Percentiles rank a stretch among this genome's conserved stretches.
These are phyloP conservation scores for Echeveria elegans DNA, from an alignment of 164 flowering plant genomes.

Conservation along the genomic window DNA sequence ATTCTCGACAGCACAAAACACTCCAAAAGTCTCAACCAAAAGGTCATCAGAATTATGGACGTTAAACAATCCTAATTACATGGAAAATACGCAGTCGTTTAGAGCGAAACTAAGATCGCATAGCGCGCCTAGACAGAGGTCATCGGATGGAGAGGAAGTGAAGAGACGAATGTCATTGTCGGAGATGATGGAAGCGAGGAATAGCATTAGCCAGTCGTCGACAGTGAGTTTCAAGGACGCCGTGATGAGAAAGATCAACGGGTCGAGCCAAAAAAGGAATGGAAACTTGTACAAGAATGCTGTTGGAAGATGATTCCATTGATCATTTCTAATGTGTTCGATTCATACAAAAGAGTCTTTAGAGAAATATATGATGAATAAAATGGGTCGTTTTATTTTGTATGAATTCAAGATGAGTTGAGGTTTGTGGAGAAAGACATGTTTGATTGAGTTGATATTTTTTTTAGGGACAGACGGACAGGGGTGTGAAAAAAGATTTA, in stretches of 20 bases:
- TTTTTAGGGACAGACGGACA: too few species aligned
- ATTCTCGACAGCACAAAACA: constrained; percentile 12
- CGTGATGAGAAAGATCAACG: constrained; percentile 4
- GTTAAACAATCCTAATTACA: constrained; percentile 7
- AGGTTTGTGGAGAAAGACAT: not conserved
- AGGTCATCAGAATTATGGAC: not conserved
- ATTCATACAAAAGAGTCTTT: not conserved
- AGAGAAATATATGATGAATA: not conserved
- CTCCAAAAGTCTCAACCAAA: not conserved
- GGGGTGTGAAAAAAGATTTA: not conserved
- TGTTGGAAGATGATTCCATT: not conserved
- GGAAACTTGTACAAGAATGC: not conserved
- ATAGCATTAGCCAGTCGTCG: constrained; percentile 3
- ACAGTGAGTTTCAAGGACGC: constrained; percentile 7
- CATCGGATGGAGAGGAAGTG: not conserved
- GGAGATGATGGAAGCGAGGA: constrained; percentile 11
- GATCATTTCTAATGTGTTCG: too few species aligned
- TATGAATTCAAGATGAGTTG: not conserved
- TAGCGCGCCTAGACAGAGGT: constrained; percentile 12
- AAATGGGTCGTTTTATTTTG: not conserved
- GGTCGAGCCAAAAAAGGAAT: not conserved
- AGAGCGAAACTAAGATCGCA: constrained; percentile 12
- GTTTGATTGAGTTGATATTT: not conserved
- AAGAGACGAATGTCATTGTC: constrained; percentile 7
- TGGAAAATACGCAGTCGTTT: constrained; percentile 10